phyloP scores from a whole-genome alignment of 164 flowering plant species.

The Akebia trifoliata region DNA sequence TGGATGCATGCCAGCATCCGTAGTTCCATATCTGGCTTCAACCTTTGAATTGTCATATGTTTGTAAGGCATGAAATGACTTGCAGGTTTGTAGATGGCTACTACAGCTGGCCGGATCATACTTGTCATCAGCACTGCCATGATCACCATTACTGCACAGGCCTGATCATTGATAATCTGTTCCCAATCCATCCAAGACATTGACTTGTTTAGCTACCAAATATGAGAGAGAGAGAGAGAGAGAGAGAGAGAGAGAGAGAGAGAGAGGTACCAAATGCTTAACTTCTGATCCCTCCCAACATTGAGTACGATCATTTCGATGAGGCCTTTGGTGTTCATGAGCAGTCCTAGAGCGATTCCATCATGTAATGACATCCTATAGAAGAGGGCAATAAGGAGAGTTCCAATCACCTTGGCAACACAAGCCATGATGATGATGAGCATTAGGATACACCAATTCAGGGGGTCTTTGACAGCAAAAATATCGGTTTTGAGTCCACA shows the following conservation, averaged over 20 bases:
- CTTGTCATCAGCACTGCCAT: conserved; percentile 14
- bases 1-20: conserved; percentile 24
- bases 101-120: conserved; percentile 11
- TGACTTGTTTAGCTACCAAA: background rate
- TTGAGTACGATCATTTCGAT: conserved; percentile 14
- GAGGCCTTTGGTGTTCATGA: conserved; percentile 20
- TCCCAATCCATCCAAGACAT: background rate
- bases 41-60: conserved; percentile 18
- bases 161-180: conserved; percentile 16
- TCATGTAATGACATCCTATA: conserved; percentile 7
- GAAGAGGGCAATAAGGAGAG: background rate
- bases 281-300: conserved; percentile 11
- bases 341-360: conserved; percentile 11
- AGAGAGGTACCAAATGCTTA: conserved; percentile 12
- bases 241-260: background rate
- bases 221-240: background rate
- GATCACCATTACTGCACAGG: conserved; percentile 20
- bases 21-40: conserved; percentile 17
- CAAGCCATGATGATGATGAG: background rate
- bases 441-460: background rate
- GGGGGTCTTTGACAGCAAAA: background rate
- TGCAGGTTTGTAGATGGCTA: conserved; percentile 12
- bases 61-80: conserved; percentile 16
- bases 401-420: conserved; percentile 8
- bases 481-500: conserved; percentile 14